phyloP scores from a whole-genome alignment of 1,284 basidiomycete species.

The Macrocystidia cucumis region DNA sequence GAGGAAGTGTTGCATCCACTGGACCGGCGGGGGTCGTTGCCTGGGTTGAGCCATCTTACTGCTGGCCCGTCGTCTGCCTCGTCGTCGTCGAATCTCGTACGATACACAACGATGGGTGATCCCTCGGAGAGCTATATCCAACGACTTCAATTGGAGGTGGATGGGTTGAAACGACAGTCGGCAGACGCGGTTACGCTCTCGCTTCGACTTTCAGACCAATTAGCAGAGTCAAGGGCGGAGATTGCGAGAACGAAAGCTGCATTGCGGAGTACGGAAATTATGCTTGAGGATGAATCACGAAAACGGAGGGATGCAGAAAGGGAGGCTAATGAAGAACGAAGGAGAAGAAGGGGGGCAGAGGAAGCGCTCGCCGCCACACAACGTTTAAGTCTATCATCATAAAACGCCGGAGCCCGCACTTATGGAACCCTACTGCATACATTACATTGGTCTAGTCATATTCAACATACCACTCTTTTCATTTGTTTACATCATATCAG shows the following conservation, averaged over 20 bases:
- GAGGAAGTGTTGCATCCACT: constrained; percentile 40
- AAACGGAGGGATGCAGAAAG: constrained; percentile 52
- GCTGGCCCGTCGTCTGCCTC: constrained; percentile 19
- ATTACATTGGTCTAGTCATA: too few species aligned
- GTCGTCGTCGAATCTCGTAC: constrained; percentile 21
- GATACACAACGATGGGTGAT: constrained; percentile 22
- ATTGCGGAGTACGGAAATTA: constrained; percentile 42
- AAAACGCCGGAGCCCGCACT: too few species aligned
- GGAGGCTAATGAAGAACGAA: constrained; percentile 40
- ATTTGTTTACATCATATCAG: too few species aligned
- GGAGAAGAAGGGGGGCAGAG: constrained; percentile 42
- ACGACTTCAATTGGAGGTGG: constrained; percentile 55
- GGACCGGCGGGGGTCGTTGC: constrained; percentile 24
- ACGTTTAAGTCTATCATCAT: too few species aligned
- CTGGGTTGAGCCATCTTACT: constrained; percentile 16
- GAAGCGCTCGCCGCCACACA: constrained; percentile 38
- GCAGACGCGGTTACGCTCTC: constrained; percentile 58
- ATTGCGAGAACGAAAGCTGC: constrained; percentile 42
- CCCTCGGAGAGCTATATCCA: constrained; percentile 38
- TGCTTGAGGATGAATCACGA: constrained; percentile 51
- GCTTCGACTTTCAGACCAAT: constrained; percentile 53
- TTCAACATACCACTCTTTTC: too few species aligned
- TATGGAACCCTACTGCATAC: too few species aligned
- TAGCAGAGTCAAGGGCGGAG: constrained; percentile 54
- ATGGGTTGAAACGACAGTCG: constrained; percentile 50